Conservation (phyloP, 2,329 filamentous ascomycete genomes). For the Trichoderma sp. region DNA sequence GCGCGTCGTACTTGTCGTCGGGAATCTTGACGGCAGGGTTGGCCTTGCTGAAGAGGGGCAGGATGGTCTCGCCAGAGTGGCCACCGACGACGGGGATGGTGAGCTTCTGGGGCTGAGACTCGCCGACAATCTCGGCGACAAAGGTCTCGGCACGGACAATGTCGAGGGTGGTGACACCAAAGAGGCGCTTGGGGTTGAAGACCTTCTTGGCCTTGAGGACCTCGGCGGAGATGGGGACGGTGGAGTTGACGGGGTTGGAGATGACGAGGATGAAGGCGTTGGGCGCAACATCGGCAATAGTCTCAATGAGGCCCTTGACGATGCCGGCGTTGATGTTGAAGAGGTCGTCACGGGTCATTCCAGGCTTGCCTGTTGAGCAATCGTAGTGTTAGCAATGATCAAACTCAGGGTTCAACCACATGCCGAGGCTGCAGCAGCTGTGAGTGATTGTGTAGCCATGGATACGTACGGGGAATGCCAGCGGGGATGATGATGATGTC, state of each 20-base stretch:
- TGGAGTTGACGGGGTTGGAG: constrained; percentile 99
- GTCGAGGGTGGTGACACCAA: constrained; percentile 97
- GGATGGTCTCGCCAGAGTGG: constrained; percentile 97
- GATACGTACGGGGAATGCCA: constrained; percentile 81
- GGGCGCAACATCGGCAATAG: constrained; percentile 82
- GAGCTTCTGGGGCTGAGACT: constrained; percentile 78
- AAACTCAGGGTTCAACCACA: neutral
- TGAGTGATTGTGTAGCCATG: neutral
- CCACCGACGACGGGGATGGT: constrained; percentile 92
- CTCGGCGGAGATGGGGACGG: constrained; percentile 95
- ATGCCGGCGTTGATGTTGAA: constrained; percentile 99
- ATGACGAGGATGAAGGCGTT: constrained; percentile 96
- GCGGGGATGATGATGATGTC: constrained; percentile 97
- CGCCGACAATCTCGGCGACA: constrained; percentile 80
- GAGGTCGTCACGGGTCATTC: constrained; percentile 98
- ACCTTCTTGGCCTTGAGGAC: constrained; percentile 90
- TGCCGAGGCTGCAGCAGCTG: constrained; percentile 1
- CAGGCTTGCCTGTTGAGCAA: constrained; percentile 77
- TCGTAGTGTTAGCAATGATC: constrained; percentile 30
- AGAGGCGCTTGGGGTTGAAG: constrained; percentile 93
- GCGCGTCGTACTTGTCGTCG: constrained; percentile 82
- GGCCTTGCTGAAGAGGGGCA: constrained; percentile 93
- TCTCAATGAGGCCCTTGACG: constrained; percentile 89
- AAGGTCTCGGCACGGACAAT: constrained; percentile 98
- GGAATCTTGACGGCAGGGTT: constrained; percentile 79